Base-by-base conservation (phyloP, 192 early-diverging fungal species). In the Backusella parvicylindrica region DNA sequence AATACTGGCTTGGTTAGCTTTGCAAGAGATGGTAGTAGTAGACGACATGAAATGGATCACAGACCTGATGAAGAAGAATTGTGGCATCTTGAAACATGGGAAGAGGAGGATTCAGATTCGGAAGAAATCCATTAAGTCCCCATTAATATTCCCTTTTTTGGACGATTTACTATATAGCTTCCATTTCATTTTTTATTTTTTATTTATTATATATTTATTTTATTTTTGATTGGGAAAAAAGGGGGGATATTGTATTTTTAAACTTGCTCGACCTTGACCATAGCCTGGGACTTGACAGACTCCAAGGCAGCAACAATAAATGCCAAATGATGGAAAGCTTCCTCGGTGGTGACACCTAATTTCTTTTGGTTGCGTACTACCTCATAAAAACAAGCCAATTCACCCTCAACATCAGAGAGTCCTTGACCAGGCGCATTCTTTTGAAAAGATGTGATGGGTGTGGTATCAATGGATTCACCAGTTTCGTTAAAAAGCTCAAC, bases 321-420 rank as follows among this genome's bases (percentile, higher is more conserved):
- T 1, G 81, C 81, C 31, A 82, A 74, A 73, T 82, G 81, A 40
- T 82, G 81, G 64, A 72, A 82, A 3, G 73, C 76, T 13, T 78
- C 77, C 15, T 75, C 77, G 8, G 68, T 30, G 68, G 68, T 53
- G 21, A 82, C 41, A 21, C 69, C 70, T 3, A 82, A 33, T 18
- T 32, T 23, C 6, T 36, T 74, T 18, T 56, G 60, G 9, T 76
- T n/a, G 16, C 75, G 50, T 23, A 82, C 38, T n/a, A 38, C 74
- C 12, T 75, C 16, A 63, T 78, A 76, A 33, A 82, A 68, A 56
- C 75, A 71, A 35, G 56, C 47, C 9, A 82, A 32, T 40, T 78
- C 81, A 31, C 81, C 81, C 68, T 82, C 81, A 1, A 82, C 81
- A 68, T 82, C 81, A 30, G 73, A 37, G 16, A 78, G 50, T 28